Evolutionary conservation across 1,284 basidiomycete genomes (phyloP), one percentile per base, ranked within the genome.

Genomic region (Pseudomicrostroma phylloplanum): DNA sequence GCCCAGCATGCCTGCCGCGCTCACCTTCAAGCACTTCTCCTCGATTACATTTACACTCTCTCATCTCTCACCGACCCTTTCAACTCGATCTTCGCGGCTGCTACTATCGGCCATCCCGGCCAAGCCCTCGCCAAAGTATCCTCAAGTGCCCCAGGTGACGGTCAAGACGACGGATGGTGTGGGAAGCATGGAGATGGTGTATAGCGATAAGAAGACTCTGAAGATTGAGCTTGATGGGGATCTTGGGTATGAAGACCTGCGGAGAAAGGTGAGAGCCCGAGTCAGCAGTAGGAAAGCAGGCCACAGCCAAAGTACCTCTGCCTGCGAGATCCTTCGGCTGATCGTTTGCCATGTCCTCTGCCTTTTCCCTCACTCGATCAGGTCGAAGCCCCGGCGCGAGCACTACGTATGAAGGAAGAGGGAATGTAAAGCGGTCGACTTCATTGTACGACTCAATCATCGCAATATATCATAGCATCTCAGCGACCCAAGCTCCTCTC

Each of bases 141-240:
- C 17, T n/a, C n/a, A n/a, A n/a, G 6, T 48, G 3, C 46, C 46
- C 4, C 46, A 48, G 46, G 46, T 48, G 46, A 23, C 46, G 4
- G 23, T 48, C 46, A n/a, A 48, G 46, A 23, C 46, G 6, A 48
- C 46, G 7, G 23, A 48, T 7, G 46, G 46, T 11, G 30, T 36
- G 30, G 30, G 30, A 3, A 48, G 46, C 46, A 48, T 48, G n/a
- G 46, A 48, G 46, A 23, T 23, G 23, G 46, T 48, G 46, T 48
- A 48, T 48, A 48, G 46, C 46, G 46, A 48, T 23, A 48, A n/a
- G 46, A 48, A 48, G 46, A 48, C 17, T 3, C 46, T 48, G n/a
- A 48, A 23, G 23, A 23, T 48, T n/a, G 46, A 48, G 3, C 17
- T 23, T 7, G 46, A 23, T 23, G 23, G 46, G n/a, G 46, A 48